Conservation (phyloP, 2,329 filamentous ascomycete species). For the Teratosphaeria gauchensis region DNA sequence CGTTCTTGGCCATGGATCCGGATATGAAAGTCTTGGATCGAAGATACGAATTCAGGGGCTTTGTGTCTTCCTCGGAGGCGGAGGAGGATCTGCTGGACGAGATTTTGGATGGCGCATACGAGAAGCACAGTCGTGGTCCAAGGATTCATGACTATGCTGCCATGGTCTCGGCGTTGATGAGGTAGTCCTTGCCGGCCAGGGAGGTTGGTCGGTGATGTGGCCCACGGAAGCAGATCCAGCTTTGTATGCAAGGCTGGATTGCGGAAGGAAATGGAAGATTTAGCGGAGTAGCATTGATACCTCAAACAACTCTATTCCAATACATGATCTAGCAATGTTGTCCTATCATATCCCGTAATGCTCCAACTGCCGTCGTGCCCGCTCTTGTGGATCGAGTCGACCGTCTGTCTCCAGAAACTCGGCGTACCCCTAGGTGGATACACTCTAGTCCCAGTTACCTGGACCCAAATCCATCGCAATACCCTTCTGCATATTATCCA, state of each 20-base stretch:
- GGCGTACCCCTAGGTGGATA: background rate
- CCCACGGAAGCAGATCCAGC: too few relatives aligned
- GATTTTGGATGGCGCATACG: too few relatives aligned
- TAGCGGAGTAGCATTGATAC: background rate
- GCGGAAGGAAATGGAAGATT: background rate
- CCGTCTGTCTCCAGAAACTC: background rate
- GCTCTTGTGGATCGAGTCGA: background rate
- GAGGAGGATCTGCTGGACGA: background rate
- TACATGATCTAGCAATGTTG: background rate
- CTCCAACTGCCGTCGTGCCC: background rate
- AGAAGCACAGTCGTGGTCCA: too few relatives aligned
- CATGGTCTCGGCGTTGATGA: too few relatives aligned
- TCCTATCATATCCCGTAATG: background rate
- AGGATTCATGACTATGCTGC: too few relatives aligned
- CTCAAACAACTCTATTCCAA: background rate
- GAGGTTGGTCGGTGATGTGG: too few relatives aligned
- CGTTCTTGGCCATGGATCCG: background rate
- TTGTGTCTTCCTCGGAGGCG: background rate
- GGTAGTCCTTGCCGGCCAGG: too few relatives aligned
- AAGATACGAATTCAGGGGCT: background rate
- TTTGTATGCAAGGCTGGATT: too few relatives aligned
- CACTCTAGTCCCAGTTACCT: slow-evolving; percentile 20
- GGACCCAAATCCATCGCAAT: slow-evolving; percentile 26
- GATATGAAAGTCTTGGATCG: too few relatives aligned
- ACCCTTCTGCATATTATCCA: slow-evolving; percentile 28